phyloP scores from a whole-genome alignment of 2,329 filamentous ascomycete species.

The Ophiosphaerella herpotricha region DNA sequence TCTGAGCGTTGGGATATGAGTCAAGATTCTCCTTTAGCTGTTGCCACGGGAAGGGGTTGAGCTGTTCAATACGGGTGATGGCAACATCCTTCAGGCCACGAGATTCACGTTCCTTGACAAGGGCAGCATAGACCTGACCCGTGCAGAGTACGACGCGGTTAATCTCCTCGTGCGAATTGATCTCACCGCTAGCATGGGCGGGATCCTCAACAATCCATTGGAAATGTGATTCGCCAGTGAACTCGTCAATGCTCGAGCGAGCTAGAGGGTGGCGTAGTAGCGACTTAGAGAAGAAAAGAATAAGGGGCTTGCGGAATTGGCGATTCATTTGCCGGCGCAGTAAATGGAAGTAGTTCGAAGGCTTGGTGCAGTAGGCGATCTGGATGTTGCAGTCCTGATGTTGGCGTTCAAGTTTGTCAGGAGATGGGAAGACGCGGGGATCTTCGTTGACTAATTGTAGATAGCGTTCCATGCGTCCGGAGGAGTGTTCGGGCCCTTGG shows the following conservation, averaged over 20 bases:
- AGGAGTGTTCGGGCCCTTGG: conserved; percentile 97
- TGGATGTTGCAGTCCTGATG: conserved; percentile 99
- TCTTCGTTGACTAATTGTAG: conserved; percentile 98
- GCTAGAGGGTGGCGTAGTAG: conserved; percentile 92
- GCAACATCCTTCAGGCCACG: conserved; percentile 88
- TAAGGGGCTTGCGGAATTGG: conserved; percentile 96
- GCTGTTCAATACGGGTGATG: conserved; percentile 93
- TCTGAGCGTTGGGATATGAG: conserved; percentile 95
- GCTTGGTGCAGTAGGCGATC: conserved; percentile 95
- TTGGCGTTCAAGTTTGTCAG: conserved; percentile 90
- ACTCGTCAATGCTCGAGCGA: conserved; percentile 87
- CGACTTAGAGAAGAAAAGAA: conserved; percentile 98
- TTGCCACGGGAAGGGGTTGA: conserved; percentile 98
- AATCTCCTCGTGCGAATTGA: conserved; percentile 82
- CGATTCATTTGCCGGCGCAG: conserved; percentile 97
- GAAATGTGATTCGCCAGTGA: conserved; percentile 90
- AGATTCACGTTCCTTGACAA: conserved; percentile 87
- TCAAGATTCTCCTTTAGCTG: conserved; percentile 96
- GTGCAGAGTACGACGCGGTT: conserved; percentile 93
- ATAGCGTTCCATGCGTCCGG: conserved; percentile 94
- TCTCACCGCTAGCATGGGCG: conserved; percentile 74
- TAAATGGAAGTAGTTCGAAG: conserved; percentile 94
- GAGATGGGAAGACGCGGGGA: conserved; percentile 84
- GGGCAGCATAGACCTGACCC: conserved; percentile 89
- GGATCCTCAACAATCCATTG: conserved; percentile 94